Conservation (phyloP, 805 yeast species). For the Metschnikowia baotianmanensis region DNA sequence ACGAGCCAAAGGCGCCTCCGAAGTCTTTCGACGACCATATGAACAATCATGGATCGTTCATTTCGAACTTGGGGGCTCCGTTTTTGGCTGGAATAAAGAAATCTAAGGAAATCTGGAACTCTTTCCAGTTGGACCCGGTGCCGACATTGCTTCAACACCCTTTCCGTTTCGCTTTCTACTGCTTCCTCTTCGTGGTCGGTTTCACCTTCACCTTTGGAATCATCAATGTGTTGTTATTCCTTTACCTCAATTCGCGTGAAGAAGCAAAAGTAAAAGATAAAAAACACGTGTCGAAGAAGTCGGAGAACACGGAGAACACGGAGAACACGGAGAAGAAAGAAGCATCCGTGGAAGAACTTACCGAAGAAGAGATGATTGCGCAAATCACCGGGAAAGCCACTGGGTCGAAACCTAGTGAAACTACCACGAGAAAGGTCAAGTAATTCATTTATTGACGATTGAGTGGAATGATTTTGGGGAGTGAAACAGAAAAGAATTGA, state of each 20-base stretch:
- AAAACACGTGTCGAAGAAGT: neutral
- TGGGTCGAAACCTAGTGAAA: slow-evolving; percentile 3
- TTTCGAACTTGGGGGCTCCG: slow-evolving; percentile 1
- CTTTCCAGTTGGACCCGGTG: slow-evolving; percentile 45
- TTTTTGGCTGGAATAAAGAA: slow-evolving; percentile 19
- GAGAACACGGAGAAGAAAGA: neutral
- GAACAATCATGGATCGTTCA: slow-evolving; percentile 13
- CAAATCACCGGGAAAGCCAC: slow-evolving; percentile 12
- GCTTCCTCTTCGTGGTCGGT: slow-evolving; percentile 38
- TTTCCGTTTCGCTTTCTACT: slow-evolving; percentile 47
- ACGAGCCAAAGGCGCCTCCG: slow-evolving; percentile 47
- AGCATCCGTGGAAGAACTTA: neutral
- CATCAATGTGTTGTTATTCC: slow-evolving; percentile 35
- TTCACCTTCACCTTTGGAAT: slow-evolving; percentile 44
- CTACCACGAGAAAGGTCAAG: slow-evolving; percentile 4
- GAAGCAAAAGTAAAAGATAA: slow-evolving; percentile 4
- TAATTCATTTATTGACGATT: too few relatives aligned
- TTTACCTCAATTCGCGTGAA: slow-evolving; percentile 13
- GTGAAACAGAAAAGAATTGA: too few relatives aligned
- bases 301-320: neutral
- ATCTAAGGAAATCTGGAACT: slow-evolving; percentile 34
- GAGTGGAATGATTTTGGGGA: too few relatives aligned
- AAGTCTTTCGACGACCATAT: slow-evolving; percentile 36
- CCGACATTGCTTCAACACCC: slow-evolving; percentile 46
- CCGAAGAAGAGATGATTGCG: slow-evolving; percentile 14